These are phyloP conservation scores for Paspalum notatum DNA, from an alignment of 176 grass and related monocot genomes.

Conservation along the genomic window DNA sequence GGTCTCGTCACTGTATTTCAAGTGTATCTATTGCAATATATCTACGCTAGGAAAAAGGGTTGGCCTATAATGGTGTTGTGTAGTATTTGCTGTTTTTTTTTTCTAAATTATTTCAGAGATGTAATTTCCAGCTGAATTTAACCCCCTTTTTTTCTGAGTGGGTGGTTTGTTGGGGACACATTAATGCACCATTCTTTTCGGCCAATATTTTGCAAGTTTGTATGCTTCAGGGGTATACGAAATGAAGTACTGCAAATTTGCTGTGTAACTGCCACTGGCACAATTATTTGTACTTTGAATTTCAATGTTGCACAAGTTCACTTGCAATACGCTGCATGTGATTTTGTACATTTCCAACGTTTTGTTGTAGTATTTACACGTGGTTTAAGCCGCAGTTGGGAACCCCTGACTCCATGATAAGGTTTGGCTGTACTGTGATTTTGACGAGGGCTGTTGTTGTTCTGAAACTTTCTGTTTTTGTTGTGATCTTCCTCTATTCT, in stretches of 20 bases:
- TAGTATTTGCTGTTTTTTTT: slow-evolving; percentile 38
- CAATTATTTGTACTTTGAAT: not conserved
- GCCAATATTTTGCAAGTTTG: not conserved
- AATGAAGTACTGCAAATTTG: not conserved
- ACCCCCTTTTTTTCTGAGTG: slow-evolving; percentile 12
- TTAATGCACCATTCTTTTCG: slow-evolving; percentile 24
- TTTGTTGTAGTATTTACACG: too few species aligned
- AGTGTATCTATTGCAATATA: slow-evolving; percentile 35
- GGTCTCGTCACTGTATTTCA: slow-evolving; percentile 33
- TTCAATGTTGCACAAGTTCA: not conserved
- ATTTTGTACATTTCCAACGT: not conserved
- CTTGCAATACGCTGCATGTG: not conserved
- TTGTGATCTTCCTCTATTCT: too few species aligned
- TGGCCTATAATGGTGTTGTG: slow-evolving; percentile 32
- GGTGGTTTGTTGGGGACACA: not conserved
- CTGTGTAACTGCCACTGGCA: not conserved
- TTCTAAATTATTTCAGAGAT: slow-evolving; percentile 39
- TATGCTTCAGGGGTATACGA: not conserved
- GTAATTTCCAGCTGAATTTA: slow-evolving; percentile 30
- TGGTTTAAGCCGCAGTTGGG: too few species aligned
- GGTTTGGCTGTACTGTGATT: too few species aligned
- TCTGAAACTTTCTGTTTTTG: too few species aligned
- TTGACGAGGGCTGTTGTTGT: too few species aligned
- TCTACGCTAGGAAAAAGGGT: slow-evolving; percentile 23
- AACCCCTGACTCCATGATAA: too few species aligned